A percentile compares a stretch with the other conserved stretches of the same genome.
These are phyloP conservation scores for Hypoxylon lienhwacheense DNA, from an alignment of 495 filamentous ascomycete species.

Conservation along the genomic window DNA sequence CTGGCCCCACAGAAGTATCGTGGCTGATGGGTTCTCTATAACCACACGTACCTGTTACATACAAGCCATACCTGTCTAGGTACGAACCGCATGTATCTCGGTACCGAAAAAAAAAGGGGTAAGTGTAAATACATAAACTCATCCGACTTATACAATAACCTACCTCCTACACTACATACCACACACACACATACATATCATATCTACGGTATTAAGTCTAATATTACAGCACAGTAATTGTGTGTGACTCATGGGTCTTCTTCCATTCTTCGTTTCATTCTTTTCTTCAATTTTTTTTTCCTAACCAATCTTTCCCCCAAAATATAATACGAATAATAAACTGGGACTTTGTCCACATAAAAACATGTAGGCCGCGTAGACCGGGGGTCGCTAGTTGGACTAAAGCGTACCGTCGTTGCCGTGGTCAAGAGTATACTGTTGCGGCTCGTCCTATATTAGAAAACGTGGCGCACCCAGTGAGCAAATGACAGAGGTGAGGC, in stretches of 20 bases:
- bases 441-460: slow-evolving; percentile 13
- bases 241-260: slow-evolving; percentile 6
- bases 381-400: slow-evolving; percentile 7
- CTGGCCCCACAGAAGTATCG: slow-evolving; percentile 20
- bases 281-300: too few relatives aligned
- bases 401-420: not conserved
- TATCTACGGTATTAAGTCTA: too few relatives aligned
- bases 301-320: too few relatives aligned
- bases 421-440: slow-evolving; percentile 4
- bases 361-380: slow-evolving; percentile 26
- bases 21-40: slow-evolving; percentile 13
- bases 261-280: too few relatives aligned
- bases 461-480: not conserved
- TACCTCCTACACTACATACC: too few relatives aligned
- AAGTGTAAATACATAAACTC: slow-evolving; percentile 7
- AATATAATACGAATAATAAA: slow-evolving; percentile 20
- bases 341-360: slow-evolving; percentile 21
- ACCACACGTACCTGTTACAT: not conserved
- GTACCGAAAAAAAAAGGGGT: slow-evolving; percentile 29
- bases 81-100: slow-evolving; percentile 7
- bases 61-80: not conserved
- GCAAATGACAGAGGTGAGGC: slow-evolving; percentile 6
- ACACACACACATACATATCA: too few relatives aligned
- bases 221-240: too few relatives aligned
- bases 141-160: too few relatives aligned